Evolutionary conservation across 1,284 basidiomycete species (phyloP), one percentile per base, ranked within the genome.

Genomic region (Lentinula novae-zelandiae): DNA sequence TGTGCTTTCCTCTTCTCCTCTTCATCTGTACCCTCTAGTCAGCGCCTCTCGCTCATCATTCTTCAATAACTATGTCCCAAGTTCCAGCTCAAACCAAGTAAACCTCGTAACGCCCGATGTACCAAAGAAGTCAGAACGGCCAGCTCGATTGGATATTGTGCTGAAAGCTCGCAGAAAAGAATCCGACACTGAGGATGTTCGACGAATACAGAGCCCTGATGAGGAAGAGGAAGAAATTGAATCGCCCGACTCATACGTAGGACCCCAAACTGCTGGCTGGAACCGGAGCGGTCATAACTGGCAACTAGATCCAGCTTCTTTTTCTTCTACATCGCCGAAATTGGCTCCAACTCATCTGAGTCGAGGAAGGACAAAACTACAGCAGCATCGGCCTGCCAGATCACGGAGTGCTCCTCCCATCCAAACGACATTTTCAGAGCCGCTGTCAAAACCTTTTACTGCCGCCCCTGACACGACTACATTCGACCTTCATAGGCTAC

Each of bases 401-500:
- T 80, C 78, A 12, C 77, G 73, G 53, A 80, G 78, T 57, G 78
- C 79, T 38, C 80, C 80, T 20, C 80, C 80, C 8, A 57, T 74
- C 68, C 63, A 68, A 64, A 64, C 66, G 60, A 38, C 57, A 15
- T 61, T 69, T 61, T 13, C 69, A 55, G 62, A 69, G 53, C 61
- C 67, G 64, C 38, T 39, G 62, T 59, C 67, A 15, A 62, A 66
- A 34, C 44, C 63, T 20, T 58, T 54, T 49, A 31, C 61, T 51
- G 53, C 62, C 42, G 50, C 61, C 39, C 33, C 60, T 4, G 38
- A 57, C 33, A 33, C 38, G 44, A 38, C 51, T 40, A 48, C 38
- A 31, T 61, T 61, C 50, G 58, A 60, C 27, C n/a, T 58, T 36
- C 27, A 49, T 40, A 36, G 22, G 15, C 12, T n/a, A 12, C 58